Conservation (phyloP, 495 filamentous ascomycete genomes). For the Penicillium salamii region DNA sequence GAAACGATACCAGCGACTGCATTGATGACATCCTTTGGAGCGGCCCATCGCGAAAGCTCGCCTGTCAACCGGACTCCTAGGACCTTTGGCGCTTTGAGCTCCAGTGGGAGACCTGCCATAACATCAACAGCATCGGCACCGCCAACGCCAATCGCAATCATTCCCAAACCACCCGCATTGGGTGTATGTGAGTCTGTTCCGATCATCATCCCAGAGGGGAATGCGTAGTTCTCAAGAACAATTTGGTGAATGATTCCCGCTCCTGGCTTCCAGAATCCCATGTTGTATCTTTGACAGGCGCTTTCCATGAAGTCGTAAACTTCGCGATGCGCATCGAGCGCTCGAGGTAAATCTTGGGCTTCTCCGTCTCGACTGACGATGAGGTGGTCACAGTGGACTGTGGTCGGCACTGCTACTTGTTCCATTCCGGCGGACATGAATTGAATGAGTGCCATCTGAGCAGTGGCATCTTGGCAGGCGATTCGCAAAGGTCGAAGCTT, state of each 20-base stretch:
- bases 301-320: slow-evolving; percentile 97
- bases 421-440: slow-evolving; percentile 99
- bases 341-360: slow-evolving; percentile 88
- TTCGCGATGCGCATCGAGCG: slow-evolving; percentile 95
- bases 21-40: slow-evolving; percentile 96
- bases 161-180: slow-evolving; percentile 95
- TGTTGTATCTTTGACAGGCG: slow-evolving; percentile 98
- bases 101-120: slow-evolving; percentile 97
- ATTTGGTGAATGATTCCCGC: slow-evolving; percentile 99
- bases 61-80: slow-evolving; percentile 95
- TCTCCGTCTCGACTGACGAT: slow-evolving; percentile 97
- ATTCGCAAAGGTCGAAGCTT: slow-evolving; percentile 96
- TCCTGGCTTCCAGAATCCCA: slow-evolving; percentile 98
- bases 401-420: slow-evolving; percentile 88
- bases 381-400: slow-evolving; percentile 98
- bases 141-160: slow-evolving; percentile 95
- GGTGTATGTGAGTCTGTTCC: slow-evolving; percentile 99
- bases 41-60: slow-evolving; percentile 84
- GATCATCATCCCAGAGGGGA: slow-evolving; percentile 97
- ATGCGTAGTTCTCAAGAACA: slow-evolving; percentile 96
- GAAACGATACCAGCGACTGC: slow-evolving; percentile 97
- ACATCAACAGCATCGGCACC: slow-evolving; percentile 99
- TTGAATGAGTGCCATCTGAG: slow-evolving; percentile 99
- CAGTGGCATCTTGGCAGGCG: slow-evolving; percentile 98
- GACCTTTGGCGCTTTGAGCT: slow-evolving; percentile 95